Conservation (phyloP, 441 rosid species). For the Francoa sonchifolia region DNA sequence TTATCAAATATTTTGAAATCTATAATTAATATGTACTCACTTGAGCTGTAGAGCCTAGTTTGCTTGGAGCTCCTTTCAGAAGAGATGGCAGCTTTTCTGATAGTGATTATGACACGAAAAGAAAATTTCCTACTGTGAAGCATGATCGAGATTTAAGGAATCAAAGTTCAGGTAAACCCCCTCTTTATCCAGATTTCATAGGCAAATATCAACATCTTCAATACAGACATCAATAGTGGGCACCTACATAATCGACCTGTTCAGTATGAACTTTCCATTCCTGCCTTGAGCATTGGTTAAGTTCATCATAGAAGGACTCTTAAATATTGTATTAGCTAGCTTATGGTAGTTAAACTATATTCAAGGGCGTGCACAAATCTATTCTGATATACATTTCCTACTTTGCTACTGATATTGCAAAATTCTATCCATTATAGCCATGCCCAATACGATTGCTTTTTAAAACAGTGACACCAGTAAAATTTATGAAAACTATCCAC, state of each 20-base stretch:
- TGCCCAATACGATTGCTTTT: no score
- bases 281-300: no score
- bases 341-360: neutral
- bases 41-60: constrained; percentile 6
- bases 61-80: constrained; percentile 15
- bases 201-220: constrained; percentile 4
- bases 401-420: no score
- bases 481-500: no score
- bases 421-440: no score
- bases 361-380: neutral
- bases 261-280: no score
- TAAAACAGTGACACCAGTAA: no score
- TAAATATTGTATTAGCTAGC: neutral
- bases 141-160: constrained; percentile 12
- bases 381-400: neutral
- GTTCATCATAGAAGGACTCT: no score
- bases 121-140: constrained; percentile 9
- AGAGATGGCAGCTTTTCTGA: constrained; percentile 13
- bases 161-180: constrained; percentile 10
- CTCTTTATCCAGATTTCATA: constrained; percentile 15
- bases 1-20: no score
- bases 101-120: constrained; percentile 14
- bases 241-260: constrained; percentile 5
- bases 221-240: constrained; percentile 6
- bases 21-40: no score